phyloP scores from a whole-genome alignment of 1,139 yeast genomes.

The Lipomyces yarrowii region DNA sequence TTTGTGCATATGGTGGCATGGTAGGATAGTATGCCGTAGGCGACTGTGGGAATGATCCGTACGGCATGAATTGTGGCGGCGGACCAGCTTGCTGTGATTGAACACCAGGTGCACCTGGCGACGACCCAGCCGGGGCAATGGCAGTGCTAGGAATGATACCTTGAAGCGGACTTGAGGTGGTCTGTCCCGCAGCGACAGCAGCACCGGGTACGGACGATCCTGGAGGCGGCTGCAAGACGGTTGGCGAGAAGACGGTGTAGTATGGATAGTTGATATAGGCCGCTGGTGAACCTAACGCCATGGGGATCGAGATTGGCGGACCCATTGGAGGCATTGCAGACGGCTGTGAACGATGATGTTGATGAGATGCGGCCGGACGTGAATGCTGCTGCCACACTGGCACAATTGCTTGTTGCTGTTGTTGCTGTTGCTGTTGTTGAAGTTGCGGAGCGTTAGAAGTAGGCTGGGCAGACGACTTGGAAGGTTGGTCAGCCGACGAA shows the following conservation, averaged over 20 bases:
- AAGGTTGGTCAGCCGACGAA: neutral
- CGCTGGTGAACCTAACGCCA: neutral
- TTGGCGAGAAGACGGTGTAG: conserved; percentile 1
- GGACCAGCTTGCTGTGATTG: conserved; percentile 2
- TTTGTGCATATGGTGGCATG: neutral
- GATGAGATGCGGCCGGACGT: neutral
- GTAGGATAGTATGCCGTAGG: neutral
- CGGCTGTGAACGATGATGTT: neutral
- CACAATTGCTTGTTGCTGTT: neutral
- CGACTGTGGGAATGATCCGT: conserved; percentile 2
- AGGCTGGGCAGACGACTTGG: neutral
- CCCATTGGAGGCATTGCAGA: neutral
- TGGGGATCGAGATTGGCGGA: conserved; percentile 4
- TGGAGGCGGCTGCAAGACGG: neutral
- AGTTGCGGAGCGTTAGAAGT: neutral
- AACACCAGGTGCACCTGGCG: neutral
- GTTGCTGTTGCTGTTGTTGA: conserved; percentile 6
- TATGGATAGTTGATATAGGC: conserved; percentile 5
- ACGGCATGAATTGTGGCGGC: neutral
- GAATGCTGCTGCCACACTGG: conserved; percentile 15
- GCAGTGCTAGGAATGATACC: neutral
- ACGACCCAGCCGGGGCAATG: neutral
- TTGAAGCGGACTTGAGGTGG: neutral
- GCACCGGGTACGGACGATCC: conserved; percentile 1
- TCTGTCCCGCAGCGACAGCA: neutral